phyloP scores from a whole-genome alignment of 2,329 filamentous ascomycete genomes.

The Fusarium udum region DNA sequence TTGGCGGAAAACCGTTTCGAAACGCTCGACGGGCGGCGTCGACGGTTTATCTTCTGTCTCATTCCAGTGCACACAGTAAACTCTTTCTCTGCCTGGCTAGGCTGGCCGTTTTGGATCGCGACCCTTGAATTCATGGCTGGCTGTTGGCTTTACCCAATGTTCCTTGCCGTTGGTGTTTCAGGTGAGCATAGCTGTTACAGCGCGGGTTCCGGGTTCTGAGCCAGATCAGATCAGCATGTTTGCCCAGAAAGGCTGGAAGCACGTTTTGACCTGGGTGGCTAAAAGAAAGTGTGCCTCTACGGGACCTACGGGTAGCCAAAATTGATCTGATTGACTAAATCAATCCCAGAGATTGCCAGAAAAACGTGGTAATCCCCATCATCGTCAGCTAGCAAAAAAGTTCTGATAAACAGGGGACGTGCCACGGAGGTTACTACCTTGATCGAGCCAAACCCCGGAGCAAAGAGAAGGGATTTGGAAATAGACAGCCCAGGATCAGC shows the following conservation, averaged over 20 bases:
- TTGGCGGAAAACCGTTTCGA: conserved; percentile 44
- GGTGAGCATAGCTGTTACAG: conserved; percentile 35
- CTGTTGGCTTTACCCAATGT: neutral
- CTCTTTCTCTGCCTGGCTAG: neutral
- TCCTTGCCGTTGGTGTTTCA: conserved; percentile 28
- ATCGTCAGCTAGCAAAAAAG: conserved; percentile 2
- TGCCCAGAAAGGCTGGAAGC: conserved; percentile 3
- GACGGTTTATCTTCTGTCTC: conserved; percentile 8
- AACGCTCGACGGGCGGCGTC: conserved; percentile 36
- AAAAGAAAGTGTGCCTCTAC: neutral
- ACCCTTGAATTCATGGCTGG: neutral
- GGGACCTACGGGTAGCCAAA: conserved; percentile 4
- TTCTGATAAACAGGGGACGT: conserved; percentile 20
- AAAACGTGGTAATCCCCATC: conserved; percentile 24
- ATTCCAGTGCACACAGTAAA: neutral
- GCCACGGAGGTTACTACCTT: conserved; percentile 19
- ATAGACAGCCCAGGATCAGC: conserved; percentile 10
- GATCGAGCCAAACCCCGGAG: conserved; percentile 23
- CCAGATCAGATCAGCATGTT: conserved; percentile 17
- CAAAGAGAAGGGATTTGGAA: conserved; percentile 15
- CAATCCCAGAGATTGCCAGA: conserved; percentile 12
- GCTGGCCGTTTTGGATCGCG: neutral
- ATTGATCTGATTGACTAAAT: conserved; percentile 4
- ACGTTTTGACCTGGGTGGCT: neutral
- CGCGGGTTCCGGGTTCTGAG: conserved; percentile 10